These are phyloP conservation scores for Cladosporium austrohemisphaericum DNA, from an alignment of 2,329 filamentous ascomycete species.

Conservation along the genomic window DNA sequence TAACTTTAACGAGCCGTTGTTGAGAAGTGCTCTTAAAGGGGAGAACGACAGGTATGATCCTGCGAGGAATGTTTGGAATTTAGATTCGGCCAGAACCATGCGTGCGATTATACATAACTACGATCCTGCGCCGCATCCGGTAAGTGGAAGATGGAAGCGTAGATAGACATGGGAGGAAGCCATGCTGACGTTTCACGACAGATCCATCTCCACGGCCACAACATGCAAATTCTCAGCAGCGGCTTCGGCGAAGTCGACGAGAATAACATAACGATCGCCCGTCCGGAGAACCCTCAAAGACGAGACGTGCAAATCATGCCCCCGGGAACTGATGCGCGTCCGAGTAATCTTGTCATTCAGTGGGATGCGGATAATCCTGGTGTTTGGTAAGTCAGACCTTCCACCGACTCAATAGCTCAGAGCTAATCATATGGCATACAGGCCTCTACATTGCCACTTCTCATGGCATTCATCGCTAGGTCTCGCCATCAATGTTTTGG, in stretches of 20 bases:
- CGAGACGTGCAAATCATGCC: constrained; percentile 50
- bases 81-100: neutral
- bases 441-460: neutral
- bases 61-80: neutral
- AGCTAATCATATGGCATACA: neutral
- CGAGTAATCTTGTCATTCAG: constrained; percentile 35
- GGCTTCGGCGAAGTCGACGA: constrained; percentile 39
- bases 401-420: too few relatives aligned
- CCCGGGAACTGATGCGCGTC: constrained; percentile 23
- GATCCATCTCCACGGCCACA: constrained; percentile 52
- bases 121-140: neutral
- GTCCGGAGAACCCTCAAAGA: constrained; percentile 48
- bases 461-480: constrained; percentile 30
- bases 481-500: constrained; percentile 31
- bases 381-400: constrained; percentile 45
- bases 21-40: neutral
- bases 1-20: constrained; percentile 8
- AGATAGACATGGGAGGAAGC: neutral
- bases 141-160: neutral
- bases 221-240: constrained; percentile 64
- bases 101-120: neutral
- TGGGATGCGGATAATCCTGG: constrained; percentile 51
- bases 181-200: neutral
- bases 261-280: constrained; percentile 33
- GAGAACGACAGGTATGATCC: neutral